Base-by-base conservation (phyloP, 1,284 basidiomycete species). In the Trametes polyzona region DNA sequence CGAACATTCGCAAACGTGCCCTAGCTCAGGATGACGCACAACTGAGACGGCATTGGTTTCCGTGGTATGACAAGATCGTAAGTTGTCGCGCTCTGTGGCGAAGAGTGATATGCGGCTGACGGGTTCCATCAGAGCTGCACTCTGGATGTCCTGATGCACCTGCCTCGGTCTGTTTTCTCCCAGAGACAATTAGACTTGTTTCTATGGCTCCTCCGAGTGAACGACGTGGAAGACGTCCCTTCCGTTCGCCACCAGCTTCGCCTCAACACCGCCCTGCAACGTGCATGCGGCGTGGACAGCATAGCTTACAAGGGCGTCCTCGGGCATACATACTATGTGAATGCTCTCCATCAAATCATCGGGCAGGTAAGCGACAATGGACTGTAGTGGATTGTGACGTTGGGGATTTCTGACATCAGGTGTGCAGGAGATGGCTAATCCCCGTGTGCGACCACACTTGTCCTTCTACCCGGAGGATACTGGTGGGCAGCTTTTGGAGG, bases 391-490 rank as follows among this genome's bases (percentile, higher is more conserved):
- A n/a, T n/a, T n/a, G n/a, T n/a, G n/a, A n/a, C n/a, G n/a, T n/a
- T n/a, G n/a, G n/a, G n/a, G n/a, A n/a, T n/a, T n/a, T n/a, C 3
- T 24, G 9, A 4, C 14, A 4, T 26, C 12, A 17, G 37, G 42
- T 26, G 16, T 43, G 19, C 47, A 75, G 74, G 71, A 76, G 55
- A 67, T 74, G 58, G 60, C 71, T 3, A 68, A 68, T 37, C 65
- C 66, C 1, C 30, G 27, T 4, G 58, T 75, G 1, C 62, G 69
- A 1, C 58, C 56, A 0, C 62, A 69, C 29, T 61, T 76, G 0
- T 40, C 35, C 0, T 70, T 71, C 35, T 71, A 69, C 44, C 68
- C 72, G 0, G 67, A 74, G 51, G 72, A 74, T 52, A 57, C 46
- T 40, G 64, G 63, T 2, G 23, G 33, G 5, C 51, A 41, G 3